Evolutionary conservation across 164 flowering plant genomes (phyloP).

Genomic region (Aristolochia fimbriata): DNA sequence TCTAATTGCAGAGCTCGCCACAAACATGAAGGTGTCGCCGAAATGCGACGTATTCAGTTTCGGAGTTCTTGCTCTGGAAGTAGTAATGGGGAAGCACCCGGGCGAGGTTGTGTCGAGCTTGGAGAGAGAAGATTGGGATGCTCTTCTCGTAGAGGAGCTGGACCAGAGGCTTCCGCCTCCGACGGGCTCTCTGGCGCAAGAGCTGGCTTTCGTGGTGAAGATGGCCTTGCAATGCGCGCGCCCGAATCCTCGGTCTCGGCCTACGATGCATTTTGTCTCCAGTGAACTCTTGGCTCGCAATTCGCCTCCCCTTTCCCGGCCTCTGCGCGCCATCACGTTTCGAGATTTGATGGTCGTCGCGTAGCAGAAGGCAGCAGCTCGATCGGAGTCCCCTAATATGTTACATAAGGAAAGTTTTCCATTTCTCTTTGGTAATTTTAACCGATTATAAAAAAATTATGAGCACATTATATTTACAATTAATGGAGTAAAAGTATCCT

Average conservation of each 20-base stretch:
- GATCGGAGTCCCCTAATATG: too few relatives aligned
- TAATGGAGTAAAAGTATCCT: too few relatives aligned
- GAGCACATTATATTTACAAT: too few relatives aligned
- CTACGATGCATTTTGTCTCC: slow-evolving; percentile 12
- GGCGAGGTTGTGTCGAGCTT: slow-evolving; percentile 10
- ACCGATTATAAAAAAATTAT: too few relatives aligned
- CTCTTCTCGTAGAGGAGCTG: slow-evolving; percentile 1
- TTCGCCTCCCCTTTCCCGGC: background rate
- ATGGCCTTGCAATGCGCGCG: slow-evolving; percentile 12
- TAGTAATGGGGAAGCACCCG: slow-evolving; percentile 12
- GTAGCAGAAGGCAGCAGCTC: too few relatives aligned
- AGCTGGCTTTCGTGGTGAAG: slow-evolving; percentile 3
- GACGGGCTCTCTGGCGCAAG: slow-evolving; percentile 4
- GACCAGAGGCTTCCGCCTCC: slow-evolving; percentile 16
- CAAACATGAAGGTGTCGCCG: slow-evolving; percentile 6
- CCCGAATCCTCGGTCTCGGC: slow-evolving; percentile 11
- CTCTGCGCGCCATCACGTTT: slow-evolving; percentile 6
- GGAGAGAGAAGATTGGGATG: background rate
- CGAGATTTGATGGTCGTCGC: slow-evolving; percentile 5
- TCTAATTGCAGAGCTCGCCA: slow-evolving; percentile 10
- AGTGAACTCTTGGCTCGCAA: slow-evolving; percentile 5
- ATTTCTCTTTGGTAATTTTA: too few relatives aligned
- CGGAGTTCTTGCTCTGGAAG: slow-evolving; percentile 11
- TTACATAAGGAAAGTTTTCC: too few relatives aligned
- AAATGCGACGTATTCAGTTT: slow-evolving; percentile 15